Base-by-base conservation (phyloP, 768 basidiomycete species). In the Suillus discolor region DNA sequence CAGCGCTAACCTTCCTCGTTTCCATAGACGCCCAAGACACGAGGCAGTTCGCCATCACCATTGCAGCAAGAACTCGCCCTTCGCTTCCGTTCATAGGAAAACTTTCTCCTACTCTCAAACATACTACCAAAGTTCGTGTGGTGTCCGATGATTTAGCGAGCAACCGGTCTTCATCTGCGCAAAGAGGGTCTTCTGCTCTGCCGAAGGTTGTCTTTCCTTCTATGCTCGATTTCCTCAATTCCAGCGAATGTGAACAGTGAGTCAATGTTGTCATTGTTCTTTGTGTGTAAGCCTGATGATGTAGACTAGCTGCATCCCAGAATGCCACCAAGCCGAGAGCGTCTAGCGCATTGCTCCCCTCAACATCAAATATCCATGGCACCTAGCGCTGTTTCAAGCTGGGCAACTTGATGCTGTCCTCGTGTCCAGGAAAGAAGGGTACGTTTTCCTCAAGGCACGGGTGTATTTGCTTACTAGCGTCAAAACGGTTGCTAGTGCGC, bases 361-460 rank as follows among this genome's bases (percentile, higher is more conserved):
- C 66, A 15, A 15, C 66, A 57, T 38, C 63, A 28, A 39, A 66
- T 61, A 62, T 55, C 63, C 60, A 61, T 62, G 49, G 25, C 44
- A n/a, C 65, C 65, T 2, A 67, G 47, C 70, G 72, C 34, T 65
- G 69, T 11, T 77, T 79, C 34, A 72, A 71, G 15, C 77, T 97
- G 13, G 96, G 96, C 23, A 98, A 98, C 75, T 79, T 99, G 23
- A 84, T 90, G 61, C 77, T 99, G 39, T 94, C 92, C 6, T 95
- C 93, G 6, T 98, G 97, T 79, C 96, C 96, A 3, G 96, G 96
- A 5, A 99, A 99, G 78, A 95, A 97, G 84, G 89, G 91, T 89
- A 36, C 12, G 75, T 65, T 25, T 45, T 63, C 57, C 62, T n/a
- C 18, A 11, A 31, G 9, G n/a, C 15, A 38, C 20, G 3, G n/a